phyloP scores from a whole-genome alignment of 108 stramenopile species.

The Nitzschia sp. region DNA sequence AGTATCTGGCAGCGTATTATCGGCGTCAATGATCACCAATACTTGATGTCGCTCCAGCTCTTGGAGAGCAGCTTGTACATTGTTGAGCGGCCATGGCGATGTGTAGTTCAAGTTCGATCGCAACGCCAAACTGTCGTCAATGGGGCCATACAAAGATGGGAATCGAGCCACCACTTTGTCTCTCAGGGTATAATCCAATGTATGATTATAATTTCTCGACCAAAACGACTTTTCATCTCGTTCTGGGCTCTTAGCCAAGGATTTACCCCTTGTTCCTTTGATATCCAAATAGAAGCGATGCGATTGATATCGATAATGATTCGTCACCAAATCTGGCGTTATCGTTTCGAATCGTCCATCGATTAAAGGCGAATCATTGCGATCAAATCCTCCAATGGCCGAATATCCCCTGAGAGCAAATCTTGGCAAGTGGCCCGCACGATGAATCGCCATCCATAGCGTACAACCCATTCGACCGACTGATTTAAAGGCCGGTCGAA shows the following conservation, averaged over 20 bases:
- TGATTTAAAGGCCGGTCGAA: not conserved
- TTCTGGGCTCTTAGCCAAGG: not conserved
- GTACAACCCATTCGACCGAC: slow-evolving; percentile 2
- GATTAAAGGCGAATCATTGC: slow-evolving; percentile 4
- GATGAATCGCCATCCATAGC: slow-evolving; percentile 20
- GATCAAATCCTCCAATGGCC: not conserved
- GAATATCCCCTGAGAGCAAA: not conserved
- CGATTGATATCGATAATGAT: slow-evolving; percentile 17
- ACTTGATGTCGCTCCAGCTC: slow-evolving; percentile 16
- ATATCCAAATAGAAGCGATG: slow-evolving; percentile 16
- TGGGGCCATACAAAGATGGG: not conserved
- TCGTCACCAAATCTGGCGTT: not conserved
- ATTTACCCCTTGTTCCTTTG: slow-evolving; percentile 6
- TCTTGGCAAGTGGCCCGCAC: not conserved
- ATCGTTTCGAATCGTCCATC: not conserved
- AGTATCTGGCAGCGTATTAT: not conserved
- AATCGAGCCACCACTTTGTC: not conserved
- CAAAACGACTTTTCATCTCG: slow-evolving; percentile 16
- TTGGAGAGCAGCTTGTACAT: not conserved
- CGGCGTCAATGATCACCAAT: slow-evolving; percentile 15
- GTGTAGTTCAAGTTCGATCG: not conserved
- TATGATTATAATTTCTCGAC: not conserved
- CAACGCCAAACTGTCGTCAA: not conserved
- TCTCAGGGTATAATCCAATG: not conserved
- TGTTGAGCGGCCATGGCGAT: slow-evolving; percentile 3